These are phyloP conservation scores for Curvularia spicifera DNA, from an alignment of 2,329 filamentous ascomycete genomes.

Conservation along the genomic window DNA sequence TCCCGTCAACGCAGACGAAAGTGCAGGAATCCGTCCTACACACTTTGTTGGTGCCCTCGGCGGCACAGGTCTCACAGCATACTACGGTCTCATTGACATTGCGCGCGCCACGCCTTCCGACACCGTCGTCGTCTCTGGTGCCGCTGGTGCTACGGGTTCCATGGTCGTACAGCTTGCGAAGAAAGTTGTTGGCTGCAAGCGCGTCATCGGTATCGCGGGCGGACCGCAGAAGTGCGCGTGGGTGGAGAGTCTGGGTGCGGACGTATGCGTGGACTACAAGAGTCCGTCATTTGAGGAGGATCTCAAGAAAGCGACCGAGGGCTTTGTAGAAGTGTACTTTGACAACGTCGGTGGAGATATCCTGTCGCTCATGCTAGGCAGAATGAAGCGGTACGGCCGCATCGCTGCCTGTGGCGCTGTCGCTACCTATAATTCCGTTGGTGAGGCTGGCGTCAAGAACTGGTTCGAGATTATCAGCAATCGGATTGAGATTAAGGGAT, in stretches of 20 bases:
- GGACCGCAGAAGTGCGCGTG: slow-evolving; percentile 60
- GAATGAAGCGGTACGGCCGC: slow-evolving; percentile 51
- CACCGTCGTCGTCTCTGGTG: slow-evolving; percentile 76
- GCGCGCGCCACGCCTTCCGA: slow-evolving; percentile 70
- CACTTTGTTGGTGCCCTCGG: slow-evolving; percentile 58
- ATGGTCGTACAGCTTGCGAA: slow-evolving; percentile 68
- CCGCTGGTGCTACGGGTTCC: slow-evolving; percentile 77
- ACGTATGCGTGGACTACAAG: slow-evolving; percentile 64
- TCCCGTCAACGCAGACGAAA: slow-evolving; percentile 39
- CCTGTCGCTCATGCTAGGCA: slow-evolving; percentile 55
- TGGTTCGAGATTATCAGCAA: slow-evolving; percentile 54
- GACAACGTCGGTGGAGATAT: slow-evolving; percentile 60
- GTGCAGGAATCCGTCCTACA: slow-evolving; percentile 49
- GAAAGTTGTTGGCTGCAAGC: slow-evolving; percentile 55
- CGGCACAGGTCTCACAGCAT: slow-evolving; percentile 70
- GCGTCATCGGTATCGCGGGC: slow-evolving; percentile 61
- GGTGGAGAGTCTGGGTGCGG: slow-evolving; percentile 59
- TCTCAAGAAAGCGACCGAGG: slow-evolving; percentile 55
- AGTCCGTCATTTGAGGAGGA: slow-evolving; percentile 55
- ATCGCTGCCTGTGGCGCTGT: slow-evolving; percentile 55
- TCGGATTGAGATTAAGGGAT: slow-evolving; percentile 53
- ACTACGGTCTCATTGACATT: slow-evolving; percentile 74
- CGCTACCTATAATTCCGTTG: slow-evolving; percentile 50
- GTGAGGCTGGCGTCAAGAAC: slow-evolving; percentile 48
- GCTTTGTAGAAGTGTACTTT: slow-evolving; percentile 60